These are phyloP conservation scores for Cyberlindnera sargentensis DNA, from an alignment of 805 yeast species.

Conservation along the genomic window DNA sequence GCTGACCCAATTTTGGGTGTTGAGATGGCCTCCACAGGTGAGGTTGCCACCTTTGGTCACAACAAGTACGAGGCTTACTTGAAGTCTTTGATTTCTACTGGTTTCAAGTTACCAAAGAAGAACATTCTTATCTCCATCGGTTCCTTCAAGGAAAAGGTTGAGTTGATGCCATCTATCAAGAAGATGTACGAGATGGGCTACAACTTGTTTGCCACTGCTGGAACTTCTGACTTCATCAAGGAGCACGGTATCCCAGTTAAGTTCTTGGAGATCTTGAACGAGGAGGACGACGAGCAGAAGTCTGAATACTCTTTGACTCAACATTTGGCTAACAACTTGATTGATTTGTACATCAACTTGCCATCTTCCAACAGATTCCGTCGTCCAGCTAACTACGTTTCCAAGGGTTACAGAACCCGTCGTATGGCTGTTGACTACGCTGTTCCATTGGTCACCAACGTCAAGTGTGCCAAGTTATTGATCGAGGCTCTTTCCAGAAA, in stretches of 20 bases:
- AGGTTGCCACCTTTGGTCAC: conserved; percentile 94
- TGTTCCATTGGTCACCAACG: conserved; percentile 95
- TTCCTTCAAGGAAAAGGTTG: conserved; percentile 93
- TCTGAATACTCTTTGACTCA: conserved; percentile 93
- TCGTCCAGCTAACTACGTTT: conserved; percentile 97
- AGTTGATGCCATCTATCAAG: conserved; percentile 80
- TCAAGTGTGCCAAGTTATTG: conserved; percentile 91
- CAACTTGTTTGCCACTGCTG: conserved; percentile 94
- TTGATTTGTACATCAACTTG: conserved; percentile 91
- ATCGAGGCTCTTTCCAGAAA: conserved; percentile 88
- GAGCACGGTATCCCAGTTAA: conserved; percentile 94
- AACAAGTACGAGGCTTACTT: conserved; percentile 96
- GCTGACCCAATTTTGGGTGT: conserved; percentile 98
- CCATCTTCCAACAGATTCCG: conserved; percentile 97
- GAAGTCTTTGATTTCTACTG: conserved; percentile 91
- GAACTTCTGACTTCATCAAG: conserved; percentile 96
- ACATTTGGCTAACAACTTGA: conserved; percentile 93
- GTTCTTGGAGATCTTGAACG: conserved; percentile 80
- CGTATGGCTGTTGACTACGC: conserved; percentile 99
- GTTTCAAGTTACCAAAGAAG: conserved; percentile 91
- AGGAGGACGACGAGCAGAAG: conserved; percentile 70
- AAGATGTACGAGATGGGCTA: conserved; percentile 78
- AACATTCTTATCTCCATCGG: conserved; percentile 92
- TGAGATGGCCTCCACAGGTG: conserved; percentile 99
- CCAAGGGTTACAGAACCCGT: conserved; percentile 96